Evolutionary conservation across 2,329 filamentous ascomycete species (phyloP).

Genomic region (Bipolaris sorokiniana): DNA sequence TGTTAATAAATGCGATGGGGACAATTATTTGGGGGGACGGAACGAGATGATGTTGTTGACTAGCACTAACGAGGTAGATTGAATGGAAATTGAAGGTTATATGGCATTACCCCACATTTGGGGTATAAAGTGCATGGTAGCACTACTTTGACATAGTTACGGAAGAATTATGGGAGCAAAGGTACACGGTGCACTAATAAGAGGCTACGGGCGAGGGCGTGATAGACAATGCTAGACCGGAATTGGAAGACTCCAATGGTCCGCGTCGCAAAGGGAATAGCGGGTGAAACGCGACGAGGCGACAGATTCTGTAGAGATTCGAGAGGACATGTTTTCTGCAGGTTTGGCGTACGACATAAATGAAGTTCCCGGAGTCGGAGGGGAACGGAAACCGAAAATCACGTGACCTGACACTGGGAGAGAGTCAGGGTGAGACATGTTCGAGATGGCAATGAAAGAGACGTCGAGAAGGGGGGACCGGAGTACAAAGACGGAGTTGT

Average conservation of each 20-base stretch:
- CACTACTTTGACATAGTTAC: constrained; percentile 13
- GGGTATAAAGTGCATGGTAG: constrained; percentile 9
- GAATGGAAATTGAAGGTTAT: constrained; percentile 33
- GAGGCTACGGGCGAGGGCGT: constrained; percentile 1
- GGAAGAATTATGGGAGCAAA: constrained; percentile 27
- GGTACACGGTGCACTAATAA: constrained; percentile 6
- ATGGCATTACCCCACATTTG: constrained; percentile 28
- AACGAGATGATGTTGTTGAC: constrained; percentile 10
- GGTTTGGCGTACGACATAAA: background rate
- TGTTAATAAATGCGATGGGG: constrained; percentile 21
- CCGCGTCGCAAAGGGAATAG: constrained; percentile 19
- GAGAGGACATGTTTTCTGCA: background rate
- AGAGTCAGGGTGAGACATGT: background rate
- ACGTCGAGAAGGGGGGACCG: too few species aligned
- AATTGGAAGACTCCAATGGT: constrained; percentile 5
- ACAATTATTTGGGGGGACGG: constrained; percentile 19
- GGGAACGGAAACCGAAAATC: background rate
- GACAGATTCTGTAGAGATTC: background rate
- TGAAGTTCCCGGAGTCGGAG: background rate
- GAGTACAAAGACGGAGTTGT: too few species aligned
- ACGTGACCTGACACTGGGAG: background rate
- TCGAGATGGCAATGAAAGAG: too few species aligned
- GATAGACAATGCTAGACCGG: constrained; percentile 9
- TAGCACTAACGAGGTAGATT: constrained; percentile 33
- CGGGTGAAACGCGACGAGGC: background rate